These are phyloP conservation scores for Cicer arietinum DNA, from an alignment of 306 rosid genomes.

Conservation along the genomic window DNA sequence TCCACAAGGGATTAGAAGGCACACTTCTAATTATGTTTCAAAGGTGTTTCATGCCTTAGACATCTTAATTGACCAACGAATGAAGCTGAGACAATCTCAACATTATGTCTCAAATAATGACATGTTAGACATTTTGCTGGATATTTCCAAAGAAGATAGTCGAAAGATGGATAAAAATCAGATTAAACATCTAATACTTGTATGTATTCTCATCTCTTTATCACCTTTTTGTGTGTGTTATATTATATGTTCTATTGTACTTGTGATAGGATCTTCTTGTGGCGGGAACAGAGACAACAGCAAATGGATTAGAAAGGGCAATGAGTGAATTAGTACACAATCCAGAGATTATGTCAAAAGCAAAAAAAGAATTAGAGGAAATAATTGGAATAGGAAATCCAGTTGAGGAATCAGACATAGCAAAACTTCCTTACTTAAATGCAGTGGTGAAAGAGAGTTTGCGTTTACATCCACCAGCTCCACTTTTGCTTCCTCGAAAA, in stretches of 20 bases:
- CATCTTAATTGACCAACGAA: constrained; percentile 38
- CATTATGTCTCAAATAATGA: constrained; percentile 30
- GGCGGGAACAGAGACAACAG: constrained; percentile 66
- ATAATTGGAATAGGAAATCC: constrained; percentile 58
- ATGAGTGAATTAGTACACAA: constrained; percentile 54
- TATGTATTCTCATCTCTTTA: neutral
- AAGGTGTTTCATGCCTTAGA: constrained; percentile 38
- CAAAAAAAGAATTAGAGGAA: constrained; percentile 47
- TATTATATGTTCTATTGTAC: neutral
- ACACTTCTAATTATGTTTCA: constrained; percentile 11
- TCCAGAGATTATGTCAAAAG: constrained; percentile 54
- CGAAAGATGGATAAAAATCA: constrained; percentile 36
- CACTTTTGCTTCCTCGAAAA: constrained; percentile 60
- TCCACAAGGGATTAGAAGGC: constrained; percentile 45
- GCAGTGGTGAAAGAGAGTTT: constrained; percentile 63
- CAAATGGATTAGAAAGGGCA: constrained; percentile 56
- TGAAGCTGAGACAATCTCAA: constrained; percentile 21
- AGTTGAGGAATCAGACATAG: constrained; percentile 60
- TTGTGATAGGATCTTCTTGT: constrained; percentile 50
- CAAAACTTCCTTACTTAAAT: constrained; percentile 58
- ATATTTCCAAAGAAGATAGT: constrained; percentile 37
- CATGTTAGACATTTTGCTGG: constrained; percentile 53
- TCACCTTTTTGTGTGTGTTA: neutral
- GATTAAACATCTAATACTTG: constrained; percentile 47
- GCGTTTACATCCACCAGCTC: constrained; percentile 52